A percentile compares a stretch with the other conserved stretches of the same genome.
These are phyloP conservation scores for Cadophora luteo-olivacea DNA, from an alignment of 2,329 filamentous ascomycete species.

Conservation along the genomic window DNA sequence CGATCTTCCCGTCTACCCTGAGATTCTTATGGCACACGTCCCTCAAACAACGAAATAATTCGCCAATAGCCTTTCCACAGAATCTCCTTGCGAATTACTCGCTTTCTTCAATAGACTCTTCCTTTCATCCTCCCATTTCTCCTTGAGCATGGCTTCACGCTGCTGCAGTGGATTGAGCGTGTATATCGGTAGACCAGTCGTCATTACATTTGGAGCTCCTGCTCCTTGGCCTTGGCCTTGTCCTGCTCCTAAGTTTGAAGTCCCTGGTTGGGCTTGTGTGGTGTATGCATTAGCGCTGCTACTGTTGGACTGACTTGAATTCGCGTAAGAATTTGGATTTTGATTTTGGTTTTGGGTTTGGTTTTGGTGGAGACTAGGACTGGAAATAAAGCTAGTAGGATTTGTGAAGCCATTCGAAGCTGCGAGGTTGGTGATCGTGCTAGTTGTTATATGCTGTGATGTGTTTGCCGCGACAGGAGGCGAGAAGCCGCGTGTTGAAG, in stretches of 20 bases:
- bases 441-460: conserved; percentile 13
- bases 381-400: neutral
- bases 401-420: neutral
- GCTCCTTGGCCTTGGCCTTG: neutral
- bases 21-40: no score
- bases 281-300: neutral
- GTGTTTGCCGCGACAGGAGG: conserved; percentile 25
- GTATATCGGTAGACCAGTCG: conserved; percentile 43
- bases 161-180: conserved; percentile 54
- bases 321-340: neutral
- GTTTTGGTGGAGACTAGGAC: conserved; percentile 42
- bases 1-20: no score
- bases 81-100: conserved; percentile 36
- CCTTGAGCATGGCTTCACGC: conserved; percentile 54
- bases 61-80: conserved; percentile 37
- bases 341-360: conserved; percentile 49
- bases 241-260: no score
- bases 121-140: conserved; percentile 52
- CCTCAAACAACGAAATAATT: conserved; percentile 38
- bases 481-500: conserved; percentile 21
- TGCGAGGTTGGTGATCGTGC: conserved; percentile 22
- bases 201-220: conserved; percentile 2
- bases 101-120: conserved; percentile 45
- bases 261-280: neutral
- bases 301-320: neutral